Percentiles rank a stretch among this genome's conserved stretches.
These are phyloP conservation scores for Colletotrichum sp. DNA, from an alignment of 2,329 filamentous ascomycete genomes.

Conservation along the genomic window DNA sequence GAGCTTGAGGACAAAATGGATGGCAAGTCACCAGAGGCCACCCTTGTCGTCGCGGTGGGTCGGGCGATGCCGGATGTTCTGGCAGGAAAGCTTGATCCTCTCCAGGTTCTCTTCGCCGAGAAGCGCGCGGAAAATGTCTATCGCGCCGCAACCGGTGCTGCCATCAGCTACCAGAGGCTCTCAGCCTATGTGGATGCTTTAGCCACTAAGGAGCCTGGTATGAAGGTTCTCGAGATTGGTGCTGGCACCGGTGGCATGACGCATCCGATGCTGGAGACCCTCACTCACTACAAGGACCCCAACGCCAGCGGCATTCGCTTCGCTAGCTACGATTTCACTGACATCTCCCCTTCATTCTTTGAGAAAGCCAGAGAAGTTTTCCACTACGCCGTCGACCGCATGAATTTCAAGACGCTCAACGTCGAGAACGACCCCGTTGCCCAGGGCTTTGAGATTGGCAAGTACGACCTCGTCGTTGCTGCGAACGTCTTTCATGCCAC, in stretches of 20 bases:
- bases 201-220: background rate
- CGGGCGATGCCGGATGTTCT: background rate
- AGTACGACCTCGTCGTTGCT: conserved; percentile 32
- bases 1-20: background rate
- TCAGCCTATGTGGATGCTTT: background rate
- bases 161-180: background rate
- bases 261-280: background rate
- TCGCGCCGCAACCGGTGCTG: background rate
- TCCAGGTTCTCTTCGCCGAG: background rate
- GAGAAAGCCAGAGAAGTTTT: background rate
- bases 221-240: background rate
- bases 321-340: background rate
- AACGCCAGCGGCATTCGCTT: background rate
- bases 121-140: background rate
- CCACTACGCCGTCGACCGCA: background rate
- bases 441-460: conserved; percentile 28
- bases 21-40: background rate
- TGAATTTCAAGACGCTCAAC: conserved; percentile 31
- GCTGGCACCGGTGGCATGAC: background rate
- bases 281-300: background rate
- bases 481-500: conserved; percentile 33
- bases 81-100: background rate
- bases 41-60: background rate
- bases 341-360: background rate
- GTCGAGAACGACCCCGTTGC: conserved; percentile 29